phyloP scores from a whole-genome alignment of 2,329 filamentous ascomycete genomes.

The Ophiostoma sp. region DNA sequence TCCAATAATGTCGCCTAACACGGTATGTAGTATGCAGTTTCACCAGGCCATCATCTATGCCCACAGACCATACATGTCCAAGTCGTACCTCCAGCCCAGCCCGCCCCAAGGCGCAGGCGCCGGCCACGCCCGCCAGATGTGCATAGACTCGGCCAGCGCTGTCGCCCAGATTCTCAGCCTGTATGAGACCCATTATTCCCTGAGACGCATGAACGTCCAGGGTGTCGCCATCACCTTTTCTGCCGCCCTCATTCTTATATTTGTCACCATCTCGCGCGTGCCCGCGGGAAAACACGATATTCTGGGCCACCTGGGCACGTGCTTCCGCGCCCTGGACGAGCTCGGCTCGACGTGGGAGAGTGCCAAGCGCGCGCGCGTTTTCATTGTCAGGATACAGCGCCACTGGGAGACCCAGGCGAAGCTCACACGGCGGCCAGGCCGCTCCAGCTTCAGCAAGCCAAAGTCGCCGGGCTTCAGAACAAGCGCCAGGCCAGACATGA shows the following conservation, averaged over 20 bases:
- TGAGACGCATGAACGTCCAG: constrained; percentile 41
- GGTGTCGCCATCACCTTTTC: constrained; percentile 42
- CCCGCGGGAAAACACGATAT: neutral
- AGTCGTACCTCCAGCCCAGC: neutral
- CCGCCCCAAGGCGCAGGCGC: constrained; percentile 16
- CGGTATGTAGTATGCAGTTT: constrained; percentile 28
- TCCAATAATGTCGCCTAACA: neutral
- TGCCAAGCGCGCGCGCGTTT: constrained; percentile 17
- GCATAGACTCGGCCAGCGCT: constrained; percentile 38
- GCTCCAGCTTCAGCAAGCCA: neutral
- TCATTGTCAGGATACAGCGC: constrained; percentile 19
- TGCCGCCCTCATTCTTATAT: constrained; percentile 37
- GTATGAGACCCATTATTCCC: constrained; percentile 40
- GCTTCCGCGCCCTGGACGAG: constrained; percentile 21
- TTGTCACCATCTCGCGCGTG: constrained; percentile 28
- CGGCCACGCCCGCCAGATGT: constrained; percentile 37
- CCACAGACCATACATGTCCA: constrained; percentile 39
- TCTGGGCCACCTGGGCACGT: constrained; percentile 11
- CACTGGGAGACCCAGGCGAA: constrained; percentile 16
- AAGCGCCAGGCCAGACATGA: neutral
- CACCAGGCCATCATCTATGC: constrained; percentile 26
- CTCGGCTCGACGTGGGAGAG: constrained; percentile 12
- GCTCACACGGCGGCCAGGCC: neutral
- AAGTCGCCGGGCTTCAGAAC: too few relatives aligned
- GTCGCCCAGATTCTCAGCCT: constrained; percentile 39